Conservation (phyloP, 1,284 basidiomycete species). For the Moesziomyces sp. region DNA sequence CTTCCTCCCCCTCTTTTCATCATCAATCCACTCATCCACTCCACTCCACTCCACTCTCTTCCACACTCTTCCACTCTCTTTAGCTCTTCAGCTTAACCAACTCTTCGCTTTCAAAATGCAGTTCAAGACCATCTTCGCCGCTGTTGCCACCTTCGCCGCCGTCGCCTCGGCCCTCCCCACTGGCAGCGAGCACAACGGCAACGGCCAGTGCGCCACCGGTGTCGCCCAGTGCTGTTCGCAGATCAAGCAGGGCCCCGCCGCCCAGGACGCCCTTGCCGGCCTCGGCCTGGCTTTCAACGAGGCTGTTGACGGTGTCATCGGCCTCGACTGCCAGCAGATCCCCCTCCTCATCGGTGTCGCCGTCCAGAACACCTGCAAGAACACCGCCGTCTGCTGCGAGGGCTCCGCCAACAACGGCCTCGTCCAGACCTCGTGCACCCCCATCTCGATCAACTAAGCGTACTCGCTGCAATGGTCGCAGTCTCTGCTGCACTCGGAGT, state of each 20-base stretch:
- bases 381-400: conserved; percentile 45
- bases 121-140: conserved; percentile 56
- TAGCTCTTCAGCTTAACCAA: conserved; percentile 39
- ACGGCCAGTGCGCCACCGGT: conserved; percentile 49
- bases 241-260: conserved; percentile 42
- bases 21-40: conserved; percentile 52
- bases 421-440: conserved; percentile 54
- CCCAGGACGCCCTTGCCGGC: conserved; percentile 45
- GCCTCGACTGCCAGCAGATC: conserved; percentile 50
- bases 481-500: background rate
- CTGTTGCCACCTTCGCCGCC: conserved; percentile 46
- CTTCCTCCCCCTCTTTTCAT: conserved; percentile 41
- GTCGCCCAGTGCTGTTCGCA: conserved; percentile 51
- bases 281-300: conserved; percentile 54
- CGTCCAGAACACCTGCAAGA: conserved; percentile 52
- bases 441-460: conserved; percentile 51
- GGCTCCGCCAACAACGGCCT: conserved; percentile 51
- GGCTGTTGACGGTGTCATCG: conserved; percentile 43
- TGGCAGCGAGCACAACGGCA: conserved; percentile 29
- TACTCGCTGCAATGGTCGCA: background rate
- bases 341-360: conserved; percentile 28
- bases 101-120: conserved; percentile 49
- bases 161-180: conserved; percentile 41
- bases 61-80: conserved; percentile 40
- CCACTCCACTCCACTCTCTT: conserved; percentile 37